Base-by-base conservation (phyloP, 2,329 filamentous ascomycete genomes). In the Stachybotrys chlorohalonatus region DNA sequence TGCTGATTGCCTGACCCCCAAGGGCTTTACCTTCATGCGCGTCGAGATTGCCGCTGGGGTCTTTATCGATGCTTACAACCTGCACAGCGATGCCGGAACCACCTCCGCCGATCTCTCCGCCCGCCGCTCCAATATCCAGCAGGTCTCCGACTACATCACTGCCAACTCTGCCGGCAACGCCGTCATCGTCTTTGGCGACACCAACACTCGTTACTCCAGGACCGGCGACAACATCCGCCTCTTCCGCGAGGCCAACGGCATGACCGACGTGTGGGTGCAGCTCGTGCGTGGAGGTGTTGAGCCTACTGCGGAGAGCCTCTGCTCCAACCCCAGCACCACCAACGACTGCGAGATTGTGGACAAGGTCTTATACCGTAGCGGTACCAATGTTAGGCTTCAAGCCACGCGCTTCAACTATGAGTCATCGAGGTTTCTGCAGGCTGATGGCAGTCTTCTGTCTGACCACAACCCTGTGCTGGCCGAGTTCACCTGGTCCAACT, bases 11-110 rank as follows among this genome's bases (percentile, higher is more conserved):
- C 69, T 87, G 58, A 87, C 84, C 1, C 85, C 83, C 24, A 88
- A 88, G 67, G 85, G 85, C 13, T 87, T 86, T 66, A 86, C 83
- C 1, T 82, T 83, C 51, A 86, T 87, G 83, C 78, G 83, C 11
- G 67, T 79, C 47, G 68, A 73, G 17, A 60, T 86, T 13, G 75
- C 73, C 8, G 7, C 46, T 6, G 77, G 77, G 15, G 75, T 82
- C 7, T 84, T 79, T 56, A 67, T 85, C 30, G 84, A 87, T 64
- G 71, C 81, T 7, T 87, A 87, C 71, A 87, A 88, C 64, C 62
- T 87, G 7, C 85, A 88, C 64, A 71, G 83, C 1, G 85, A 88
- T 64, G 85, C 85, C 16, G 84, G 64, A 15, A 78, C 73, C 32
- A 74, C 80, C 52, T 59, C 66, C 3, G 76, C 60, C 1, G 84